Conservation (phyloP, 192 early-diverging fungal species). For the Paraglomus occultum region DNA sequence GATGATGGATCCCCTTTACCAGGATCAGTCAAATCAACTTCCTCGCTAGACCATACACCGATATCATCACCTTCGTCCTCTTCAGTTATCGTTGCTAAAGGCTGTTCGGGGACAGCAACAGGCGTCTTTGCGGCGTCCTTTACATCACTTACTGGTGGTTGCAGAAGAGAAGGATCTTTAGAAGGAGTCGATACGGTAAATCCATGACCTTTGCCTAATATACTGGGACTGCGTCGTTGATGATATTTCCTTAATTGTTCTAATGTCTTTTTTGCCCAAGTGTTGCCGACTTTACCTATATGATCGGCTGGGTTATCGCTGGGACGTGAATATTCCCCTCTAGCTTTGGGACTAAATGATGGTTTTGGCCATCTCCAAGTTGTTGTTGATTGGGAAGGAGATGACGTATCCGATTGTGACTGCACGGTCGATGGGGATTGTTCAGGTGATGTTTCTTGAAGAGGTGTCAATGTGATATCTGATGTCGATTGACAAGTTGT, state of each 20-base stretch:
- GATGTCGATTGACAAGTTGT: slow-evolving; percentile 8
- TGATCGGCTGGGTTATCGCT: slow-evolving; percentile 24
- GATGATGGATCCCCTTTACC: neutral
- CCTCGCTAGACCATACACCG: slow-evolving; percentile 31
- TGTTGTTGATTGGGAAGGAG: neutral
- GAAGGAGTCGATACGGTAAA: slow-evolving; percentile 1
- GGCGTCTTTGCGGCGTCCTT: slow-evolving; percentile 13
- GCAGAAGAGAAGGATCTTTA: slow-evolving; percentile 22
- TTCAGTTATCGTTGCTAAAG: slow-evolving; percentile 23
- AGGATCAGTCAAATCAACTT: slow-evolving; percentile 28
- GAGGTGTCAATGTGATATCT: neutral
- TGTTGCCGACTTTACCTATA: slow-evolving; percentile 29
- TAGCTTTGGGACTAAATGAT: slow-evolving; percentile 26
- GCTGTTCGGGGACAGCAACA: neutral
- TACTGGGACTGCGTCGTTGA: slow-evolving; percentile 29
- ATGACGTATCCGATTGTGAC: neutral
- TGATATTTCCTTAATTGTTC: slow-evolving; percentile 31
- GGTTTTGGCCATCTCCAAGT: slow-evolving; percentile 29
- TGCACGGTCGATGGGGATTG: neutral
- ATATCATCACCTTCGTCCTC: slow-evolving; percentile 30
- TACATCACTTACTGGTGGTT: slow-evolving; percentile 20
- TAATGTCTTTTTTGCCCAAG: slow-evolving; percentile 30
- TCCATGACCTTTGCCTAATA: slow-evolving; percentile 20
- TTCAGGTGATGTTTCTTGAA: neutral
- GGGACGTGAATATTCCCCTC: neutral